These are phyloP conservation scores for Microbotryum violaceum DNA, from an alignment of 1,284 basidiomycete genomes.

Conservation along the genomic window DNA sequence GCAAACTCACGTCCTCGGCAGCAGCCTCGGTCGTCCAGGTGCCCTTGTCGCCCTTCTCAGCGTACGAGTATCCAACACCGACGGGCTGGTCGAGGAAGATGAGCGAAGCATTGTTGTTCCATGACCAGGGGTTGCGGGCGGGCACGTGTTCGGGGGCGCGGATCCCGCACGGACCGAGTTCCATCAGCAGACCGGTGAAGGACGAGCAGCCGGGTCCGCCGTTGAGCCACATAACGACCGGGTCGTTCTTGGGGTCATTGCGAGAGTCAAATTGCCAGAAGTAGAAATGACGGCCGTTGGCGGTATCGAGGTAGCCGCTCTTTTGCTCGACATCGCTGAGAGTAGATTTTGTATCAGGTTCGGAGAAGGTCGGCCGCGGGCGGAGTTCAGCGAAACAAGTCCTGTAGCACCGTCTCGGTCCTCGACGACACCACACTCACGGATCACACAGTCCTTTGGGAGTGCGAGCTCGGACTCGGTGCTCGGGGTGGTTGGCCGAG, in stretches of 20 bases:
- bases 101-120: slow-evolving; percentile 41
- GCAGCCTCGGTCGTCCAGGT: slow-evolving; percentile 39
- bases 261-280: slow-evolving; percentile 40
- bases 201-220: slow-evolving; percentile 42
- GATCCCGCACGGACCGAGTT: slow-evolving; percentile 43
- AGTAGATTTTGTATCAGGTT: no score
- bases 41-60: slow-evolving; percentile 36
- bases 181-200: slow-evolving; percentile 47
- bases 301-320: slow-evolving; percentile 27
- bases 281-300: slow-evolving; percentile 40
- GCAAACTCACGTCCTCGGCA: slow-evolving; percentile 37
- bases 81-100: slow-evolving; percentile 39
- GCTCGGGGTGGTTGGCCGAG: slow-evolving; percentile 7
- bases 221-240: slow-evolving; percentile 41
- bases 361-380: neutral
- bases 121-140: slow-evolving; percentile 22
- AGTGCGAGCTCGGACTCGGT: slow-evolving; percentile 20
- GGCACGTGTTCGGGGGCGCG: slow-evolving; percentile 21
- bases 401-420: neutral
- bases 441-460: slow-evolving; percentile 38
- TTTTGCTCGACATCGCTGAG: slow-evolving; percentile 38
- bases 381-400: neutral
- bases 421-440: neutral
- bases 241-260: slow-evolving; percentile 40
- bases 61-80: slow-evolving; percentile 42